Evolutionary conservation across 2,329 filamentous ascomycete genomes (phyloP).

Genomic region (Paecilomyces sp.): DNA sequence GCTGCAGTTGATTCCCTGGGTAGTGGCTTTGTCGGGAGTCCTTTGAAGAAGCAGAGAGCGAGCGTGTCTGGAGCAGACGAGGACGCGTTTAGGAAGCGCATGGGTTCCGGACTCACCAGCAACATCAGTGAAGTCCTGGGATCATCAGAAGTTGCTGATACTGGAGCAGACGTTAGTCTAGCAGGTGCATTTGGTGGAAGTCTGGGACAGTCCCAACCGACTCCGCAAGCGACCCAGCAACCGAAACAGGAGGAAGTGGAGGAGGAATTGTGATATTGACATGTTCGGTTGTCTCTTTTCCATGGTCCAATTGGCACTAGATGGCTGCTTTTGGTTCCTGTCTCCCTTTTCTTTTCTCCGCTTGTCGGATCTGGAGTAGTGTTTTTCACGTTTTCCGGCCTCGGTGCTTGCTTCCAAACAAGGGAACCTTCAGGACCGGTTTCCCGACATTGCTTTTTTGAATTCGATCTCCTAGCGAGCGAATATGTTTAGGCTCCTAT

Average conservation of each 20-base stretch:
- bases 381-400: background rate
- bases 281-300: background rate
- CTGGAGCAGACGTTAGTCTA: slow-evolving; percentile 4
- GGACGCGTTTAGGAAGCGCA: slow-evolving; percentile 30
- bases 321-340: background rate
- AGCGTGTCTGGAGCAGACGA: slow-evolving; percentile 38
- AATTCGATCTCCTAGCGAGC: background rate
- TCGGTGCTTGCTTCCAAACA: background rate
- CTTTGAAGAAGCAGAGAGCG: slow-evolving; percentile 40
- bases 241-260: slow-evolving; percentile 5
- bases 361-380: background rate
- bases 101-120: slow-evolving; percentile 31
- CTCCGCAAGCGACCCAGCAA: background rate
- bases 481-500: background rate
- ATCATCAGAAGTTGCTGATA: background rate
- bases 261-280: slow-evolving; percentile 4
- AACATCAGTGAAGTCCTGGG: slow-evolving; percentile 32
- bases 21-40: slow-evolving; percentile 36
- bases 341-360: background rate
- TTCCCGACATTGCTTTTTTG: background rate
- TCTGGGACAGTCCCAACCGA: background rate
- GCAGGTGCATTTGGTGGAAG: slow-evolving; percentile 7
- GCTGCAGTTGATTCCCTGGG: slow-evolving; percentile 18
- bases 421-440: background rate
- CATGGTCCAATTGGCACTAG: background rate